These are phyloP conservation scores for Linum trigynum DNA, from an alignment of 345 rosid species.

Conservation along the genomic window DNA sequence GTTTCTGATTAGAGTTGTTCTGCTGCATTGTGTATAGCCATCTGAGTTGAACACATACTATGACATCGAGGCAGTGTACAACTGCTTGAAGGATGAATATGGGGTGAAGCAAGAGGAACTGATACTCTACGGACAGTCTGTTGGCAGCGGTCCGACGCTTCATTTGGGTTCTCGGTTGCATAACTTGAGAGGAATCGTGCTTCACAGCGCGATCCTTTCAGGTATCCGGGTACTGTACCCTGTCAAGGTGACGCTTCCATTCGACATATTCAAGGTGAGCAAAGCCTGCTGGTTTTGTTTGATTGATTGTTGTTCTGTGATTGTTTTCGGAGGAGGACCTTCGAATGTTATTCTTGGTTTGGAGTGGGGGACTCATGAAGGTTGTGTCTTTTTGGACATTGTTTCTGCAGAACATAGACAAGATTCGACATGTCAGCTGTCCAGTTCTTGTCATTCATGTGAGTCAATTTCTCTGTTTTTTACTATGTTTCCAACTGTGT, in stretches of 20 bases:
- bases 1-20: constrained; percentile 10
- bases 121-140: constrained; percentile 90
- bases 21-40: constrained; percentile 39
- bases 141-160: constrained; percentile 92
- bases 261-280: constrained; percentile 79
- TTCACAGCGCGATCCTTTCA: constrained; percentile 93
- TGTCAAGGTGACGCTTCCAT: constrained; percentile 92
- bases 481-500: background rate
- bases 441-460: constrained; percentile 97
- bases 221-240: constrained; percentile 91
- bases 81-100: constrained; percentile 66
- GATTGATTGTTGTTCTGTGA: too few relatives aligned
- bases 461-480: constrained; percentile 22
- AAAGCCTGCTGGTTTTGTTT: background rate
- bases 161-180: constrained; percentile 71
- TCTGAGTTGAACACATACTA: constrained; percentile 87
- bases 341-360: background rate
- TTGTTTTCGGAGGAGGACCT: too few relatives aligned
- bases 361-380: background rate
- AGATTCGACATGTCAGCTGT: constrained; percentile 74
- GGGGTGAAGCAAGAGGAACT: constrained; percentile 68
- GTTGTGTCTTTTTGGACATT: background rate
- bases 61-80: constrained; percentile 85
- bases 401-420: constrained; percentile 80
- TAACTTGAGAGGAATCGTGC: constrained; percentile 73